phyloP scores from a whole-genome alignment of 83 land plant species.

The Larix sibirica region DNA sequence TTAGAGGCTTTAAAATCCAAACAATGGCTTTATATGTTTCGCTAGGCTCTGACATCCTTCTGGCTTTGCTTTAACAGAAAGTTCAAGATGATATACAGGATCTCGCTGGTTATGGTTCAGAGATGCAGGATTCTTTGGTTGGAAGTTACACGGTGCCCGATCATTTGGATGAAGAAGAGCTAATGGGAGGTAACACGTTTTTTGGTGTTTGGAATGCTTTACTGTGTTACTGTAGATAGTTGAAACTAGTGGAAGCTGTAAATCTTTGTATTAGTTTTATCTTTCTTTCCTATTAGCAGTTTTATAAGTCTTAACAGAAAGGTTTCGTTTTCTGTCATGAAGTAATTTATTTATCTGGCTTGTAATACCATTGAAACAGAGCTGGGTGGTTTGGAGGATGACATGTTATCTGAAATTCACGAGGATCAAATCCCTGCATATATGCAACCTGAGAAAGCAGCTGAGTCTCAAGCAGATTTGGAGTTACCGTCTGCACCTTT shows the following conservation, averaged over 20 bases:
- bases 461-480: conserved; percentile 28
- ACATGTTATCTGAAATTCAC: conserved; percentile 29
- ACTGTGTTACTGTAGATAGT: background rate
- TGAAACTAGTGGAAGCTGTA: background rate
- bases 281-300: no score
- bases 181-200: conserved; percentile 39
- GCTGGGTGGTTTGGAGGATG: conserved; percentile 41
- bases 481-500: conserved; percentile 40
- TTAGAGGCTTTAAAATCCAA: background rate
- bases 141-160: conserved; percentile 44
- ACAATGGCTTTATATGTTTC: background rate
- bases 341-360: background rate
- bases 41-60: conserved; percentile 2
- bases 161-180: conserved; percentile 49
- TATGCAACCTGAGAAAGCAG: conserved; percentile 47
- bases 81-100: conserved; percentile 51
- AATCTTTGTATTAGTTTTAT: background rate
- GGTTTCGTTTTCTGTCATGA: background rate
- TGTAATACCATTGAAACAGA: conserved; percentile 19
- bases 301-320: background rate
- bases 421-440: conserved; percentile 38
- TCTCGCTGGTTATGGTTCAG: conserved; percentile 42
- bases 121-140: conserved; percentile 44
- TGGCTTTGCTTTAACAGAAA: conserved; percentile 28
- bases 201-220: background rate